phyloP scores from a whole-genome alignment of 2,329 filamentous ascomycete species.

The Aspergillus transmontanensis region DNA sequence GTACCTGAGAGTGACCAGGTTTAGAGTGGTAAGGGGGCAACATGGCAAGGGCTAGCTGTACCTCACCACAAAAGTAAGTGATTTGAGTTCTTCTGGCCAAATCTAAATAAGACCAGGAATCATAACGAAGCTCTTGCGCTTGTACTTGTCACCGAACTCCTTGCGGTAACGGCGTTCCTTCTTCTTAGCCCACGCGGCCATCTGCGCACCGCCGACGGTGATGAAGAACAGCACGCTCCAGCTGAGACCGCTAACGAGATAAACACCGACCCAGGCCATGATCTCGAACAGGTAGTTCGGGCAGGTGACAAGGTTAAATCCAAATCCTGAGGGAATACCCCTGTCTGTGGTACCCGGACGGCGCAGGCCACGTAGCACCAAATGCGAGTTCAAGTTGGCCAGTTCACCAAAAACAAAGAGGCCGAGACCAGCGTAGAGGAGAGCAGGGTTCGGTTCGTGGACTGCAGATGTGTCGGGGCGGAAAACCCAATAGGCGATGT shows the following conservation, averaged over 20 bases:
- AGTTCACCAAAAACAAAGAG: constrained; percentile 78
- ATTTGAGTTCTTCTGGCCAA: background rate
- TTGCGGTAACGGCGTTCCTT: constrained; percentile 90
- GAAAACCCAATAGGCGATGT: constrained; percentile 86
- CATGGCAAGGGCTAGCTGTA: background rate
- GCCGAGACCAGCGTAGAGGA: constrained; percentile 69
- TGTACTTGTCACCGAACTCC: constrained; percentile 91
- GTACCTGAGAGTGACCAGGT: background rate
- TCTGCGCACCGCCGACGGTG: constrained; percentile 70
- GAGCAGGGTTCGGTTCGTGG: constrained; percentile 47
- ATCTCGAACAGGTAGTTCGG: constrained; percentile 97
- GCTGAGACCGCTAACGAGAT: constrained; percentile 72
- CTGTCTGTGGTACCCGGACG: constrained; percentile 79
- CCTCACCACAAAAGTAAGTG: constrained; percentile 15
- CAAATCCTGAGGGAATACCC: constrained; percentile 82
- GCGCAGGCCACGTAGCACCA: constrained; percentile 75
- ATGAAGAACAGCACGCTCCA: constrained; percentile 79
- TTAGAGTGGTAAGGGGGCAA: background rate
- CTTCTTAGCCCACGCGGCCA: constrained; percentile 85
- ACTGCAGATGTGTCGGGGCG: constrained; percentile 69
- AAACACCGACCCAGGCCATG: constrained; percentile 81
- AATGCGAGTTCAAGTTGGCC: constrained; percentile 77
- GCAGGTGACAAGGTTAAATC: constrained; percentile 86
- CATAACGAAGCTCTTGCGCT: constrained; percentile 87
- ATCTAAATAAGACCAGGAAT: constrained; percentile 73